phyloP scores from a whole-genome alignment of 2,329 filamentous ascomycete genomes.

The Claviceps paspali region DNA sequence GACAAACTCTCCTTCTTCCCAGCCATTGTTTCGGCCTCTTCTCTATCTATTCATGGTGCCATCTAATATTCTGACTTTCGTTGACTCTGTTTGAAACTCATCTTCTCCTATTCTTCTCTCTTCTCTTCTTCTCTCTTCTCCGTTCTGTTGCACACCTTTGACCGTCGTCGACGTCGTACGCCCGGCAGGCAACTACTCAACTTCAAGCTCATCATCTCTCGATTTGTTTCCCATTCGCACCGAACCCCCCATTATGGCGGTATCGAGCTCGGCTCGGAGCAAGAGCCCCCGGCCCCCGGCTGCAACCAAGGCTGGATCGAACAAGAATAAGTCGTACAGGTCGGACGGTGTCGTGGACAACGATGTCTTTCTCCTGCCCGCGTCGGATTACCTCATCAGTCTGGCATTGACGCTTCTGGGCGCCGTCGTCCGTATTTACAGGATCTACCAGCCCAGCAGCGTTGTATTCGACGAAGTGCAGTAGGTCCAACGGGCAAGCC shows the following conservation, averaged over 20 bases:
- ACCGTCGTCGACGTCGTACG: not conserved
- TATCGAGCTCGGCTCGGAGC: conserved; percentile 18
- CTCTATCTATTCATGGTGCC: conserved; percentile 3
- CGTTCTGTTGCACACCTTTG: too few species aligned
- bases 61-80: conserved; percentile 3
- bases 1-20: conserved; percentile 5
- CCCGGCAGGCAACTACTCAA: not conserved
- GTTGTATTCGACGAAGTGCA: conserved; percentile 99
- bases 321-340: conserved; percentile 42
- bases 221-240: not conserved
- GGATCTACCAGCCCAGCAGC: conserved; percentile 89
- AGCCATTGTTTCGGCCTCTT: conserved; percentile 3
- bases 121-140: not conserved
- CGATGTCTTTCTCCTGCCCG: conserved; percentile 77
- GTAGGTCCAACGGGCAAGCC: conserved; percentile 42
- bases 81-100: conserved; percentile 12
- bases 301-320: conserved; percentile 22
- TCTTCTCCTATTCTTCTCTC: not conserved
- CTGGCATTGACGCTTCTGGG: conserved; percentile 59
- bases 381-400: conserved; percentile 69
- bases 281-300: conserved; percentile 20
- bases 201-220: not conserved
- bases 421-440: conserved; percentile 71
- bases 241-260: conserved; percentile 18
- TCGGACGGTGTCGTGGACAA: conserved; percentile 75